Percentiles rank a stretch among this genome's conserved stretches.
These are phyloP conservation scores for Backusella parvicylindrica DNA, from an alignment of 192 early-diverging fungal genomes.

Conservation along the genomic window DNA sequence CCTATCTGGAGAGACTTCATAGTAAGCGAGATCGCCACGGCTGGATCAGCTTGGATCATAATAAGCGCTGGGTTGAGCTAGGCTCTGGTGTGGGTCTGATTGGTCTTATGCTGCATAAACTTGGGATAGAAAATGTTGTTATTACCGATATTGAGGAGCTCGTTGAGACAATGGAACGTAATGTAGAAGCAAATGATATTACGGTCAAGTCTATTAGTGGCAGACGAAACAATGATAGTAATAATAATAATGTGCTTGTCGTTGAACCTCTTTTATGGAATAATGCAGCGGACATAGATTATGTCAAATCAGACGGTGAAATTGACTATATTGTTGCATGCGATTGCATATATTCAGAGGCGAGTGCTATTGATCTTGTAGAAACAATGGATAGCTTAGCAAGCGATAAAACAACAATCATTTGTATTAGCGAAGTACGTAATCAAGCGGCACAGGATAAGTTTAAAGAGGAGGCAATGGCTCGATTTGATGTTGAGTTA, in stretches of 20 bases:
- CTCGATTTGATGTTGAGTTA: constrained; percentile 29
- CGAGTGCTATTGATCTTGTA: constrained; percentile 35
- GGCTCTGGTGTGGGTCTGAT: constrained; percentile 41
- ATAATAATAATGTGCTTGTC: neutral
- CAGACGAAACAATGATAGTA: constrained; percentile 7
- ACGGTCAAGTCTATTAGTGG: constrained; percentile 16
- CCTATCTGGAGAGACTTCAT: constrained; percentile 25
- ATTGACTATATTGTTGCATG: constrained; percentile 38
- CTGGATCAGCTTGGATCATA: constrained; percentile 22
- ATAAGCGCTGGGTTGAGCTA: constrained; percentile 34
- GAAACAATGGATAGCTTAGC: constrained; percentile 31
- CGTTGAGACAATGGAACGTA: constrained; percentile 27
- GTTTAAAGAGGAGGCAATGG: constrained; percentile 36
- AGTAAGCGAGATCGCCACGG: constrained; percentile 17
- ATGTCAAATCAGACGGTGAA: constrained; percentile 12
- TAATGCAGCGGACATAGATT: constrained; percentile 14
- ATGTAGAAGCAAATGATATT: constrained; percentile 31
- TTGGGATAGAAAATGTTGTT: constrained; percentile 27
- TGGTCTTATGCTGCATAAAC: constrained; percentile 31
- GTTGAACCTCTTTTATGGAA: constrained; percentile 36
- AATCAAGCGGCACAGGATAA: constrained; percentile 38
- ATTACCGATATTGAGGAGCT: constrained; percentile 37
- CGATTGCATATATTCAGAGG: constrained; percentile 42
- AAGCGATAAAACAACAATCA: constrained; percentile 19
- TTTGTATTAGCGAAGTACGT: constrained; percentile 34